Base-by-base conservation (phyloP, 371 early-diverging fungal species). In the Rhizopus stolonifer region DNA sequence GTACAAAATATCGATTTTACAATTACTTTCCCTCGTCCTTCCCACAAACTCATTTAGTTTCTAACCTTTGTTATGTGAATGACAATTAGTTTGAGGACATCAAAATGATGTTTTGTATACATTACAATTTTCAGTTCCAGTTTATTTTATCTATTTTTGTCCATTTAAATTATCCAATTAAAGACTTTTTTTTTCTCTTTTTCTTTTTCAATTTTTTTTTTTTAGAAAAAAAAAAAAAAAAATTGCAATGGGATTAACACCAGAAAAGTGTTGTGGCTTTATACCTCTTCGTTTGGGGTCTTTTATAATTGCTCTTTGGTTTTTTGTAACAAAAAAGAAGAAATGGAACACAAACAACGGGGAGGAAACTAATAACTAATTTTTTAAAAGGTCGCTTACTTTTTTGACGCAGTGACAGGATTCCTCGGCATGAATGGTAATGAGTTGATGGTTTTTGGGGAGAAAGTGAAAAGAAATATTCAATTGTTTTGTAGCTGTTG, bases 221-320 rank as follows among this genome's bases (percentile, higher is more conserved):
- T n/a, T n/a, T n/a, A n/a, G n/a, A n/a, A n/a, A n/a, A n/a, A n/a
- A n/a, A n/a, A n/a, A n/a, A n/a, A n/a, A n/a, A n/a, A n/a, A n/a
- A n/a, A n/a, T n/a, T n/a, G n/a, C n/a, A 19, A 74, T 74, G 74
- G 69, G 75, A 40, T 42, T 74, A 19, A 71, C 73, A 42, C 52
- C 70, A 48, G 77, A 76, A 51, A 72, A 76, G 56, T 76, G 77
- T 32, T 76, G 77, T 31, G 70, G 77, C 52, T 52, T 72, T 52
- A 70, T 76, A 49, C 77, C 77, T 29, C 49, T 76, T 18, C 56
- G 77, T 48, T 60, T 70, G 26, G 77, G 73, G 4, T 66, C 77
- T 3, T 72, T 72, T 49, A 58, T 76, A 26, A 67, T 76, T 52
- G 73, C 77, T 32, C 62, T 72, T 34, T 72, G 71, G 70, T 72